These are phyloP conservation scores for Emmonsiellopsis sp. DNA, from an alignment of 2,329 filamentous ascomycete genomes.

Conservation along the genomic window DNA sequence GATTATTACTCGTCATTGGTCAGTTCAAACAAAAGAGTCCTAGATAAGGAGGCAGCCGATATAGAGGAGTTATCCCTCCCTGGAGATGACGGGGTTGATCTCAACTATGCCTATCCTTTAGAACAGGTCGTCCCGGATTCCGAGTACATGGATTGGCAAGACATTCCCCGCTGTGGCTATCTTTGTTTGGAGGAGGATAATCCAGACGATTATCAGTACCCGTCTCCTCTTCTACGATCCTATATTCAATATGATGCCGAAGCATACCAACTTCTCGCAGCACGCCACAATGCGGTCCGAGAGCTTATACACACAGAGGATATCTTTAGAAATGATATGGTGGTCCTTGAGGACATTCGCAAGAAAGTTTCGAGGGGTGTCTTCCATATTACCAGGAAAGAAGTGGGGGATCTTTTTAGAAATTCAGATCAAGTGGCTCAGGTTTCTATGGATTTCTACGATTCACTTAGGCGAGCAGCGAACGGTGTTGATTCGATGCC, in stretches of 20 bases:
- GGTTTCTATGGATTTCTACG: slow-evolving; percentile 72
- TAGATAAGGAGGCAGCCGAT: neutral
- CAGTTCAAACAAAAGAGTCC: neutral
- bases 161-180: neutral
- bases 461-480: slow-evolving; percentile 69
- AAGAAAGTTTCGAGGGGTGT: neutral
- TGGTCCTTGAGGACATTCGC: neutral
- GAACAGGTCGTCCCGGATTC: neutral
- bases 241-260: neutral
- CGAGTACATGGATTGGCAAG: neutral
- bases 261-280: neutral
- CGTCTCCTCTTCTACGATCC: neutral
- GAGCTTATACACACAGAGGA: neutral
- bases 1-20: neutral
- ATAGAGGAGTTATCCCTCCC: neutral
- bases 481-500: slow-evolving; percentile 38
- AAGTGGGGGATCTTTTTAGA: slow-evolving; percentile 81
- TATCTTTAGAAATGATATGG: neutral
- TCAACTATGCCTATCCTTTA: neutral
- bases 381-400: slow-evolving; percentile 42
- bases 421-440: slow-evolving; percentile 84
- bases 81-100: neutral
- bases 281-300: neutral
- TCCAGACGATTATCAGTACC: neutral
- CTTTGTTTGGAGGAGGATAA: neutral